phyloP scores from a whole-genome alignment of 164 flowering plant species.

The Berberis vulgaris region DNA sequence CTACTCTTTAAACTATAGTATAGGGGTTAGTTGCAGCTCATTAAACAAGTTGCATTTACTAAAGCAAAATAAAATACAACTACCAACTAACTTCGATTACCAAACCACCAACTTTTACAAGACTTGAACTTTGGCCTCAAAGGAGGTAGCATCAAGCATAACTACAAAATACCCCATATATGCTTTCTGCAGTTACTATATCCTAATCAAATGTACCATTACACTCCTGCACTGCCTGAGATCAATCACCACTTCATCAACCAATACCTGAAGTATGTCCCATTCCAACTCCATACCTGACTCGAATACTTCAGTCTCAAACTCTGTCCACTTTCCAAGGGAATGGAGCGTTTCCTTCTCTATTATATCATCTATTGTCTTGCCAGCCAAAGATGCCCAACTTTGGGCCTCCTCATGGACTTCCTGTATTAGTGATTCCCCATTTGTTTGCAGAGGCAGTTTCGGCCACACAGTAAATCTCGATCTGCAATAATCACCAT shows the following conservation, averaged over 20 bases:
- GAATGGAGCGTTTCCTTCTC: slow-evolving; percentile 67
- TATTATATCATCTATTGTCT: slow-evolving; percentile 49
- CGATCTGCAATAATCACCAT: slow-evolving; percentile 17
- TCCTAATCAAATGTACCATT: too few species aligned
- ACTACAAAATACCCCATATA: too few species aligned
- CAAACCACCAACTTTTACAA: too few species aligned
- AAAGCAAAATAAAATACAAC: slow-evolving; percentile 4
- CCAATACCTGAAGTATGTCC: slow-evolving; percentile 37
- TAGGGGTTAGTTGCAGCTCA: background rate
- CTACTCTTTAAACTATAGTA: too few species aligned
- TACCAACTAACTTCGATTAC: too few species aligned
- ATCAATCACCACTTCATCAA: slow-evolving; percentile 57
- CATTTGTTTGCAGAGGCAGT: slow-evolving; percentile 23
- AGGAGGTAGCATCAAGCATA: too few species aligned
- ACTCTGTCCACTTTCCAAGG: slow-evolving; percentile 61
- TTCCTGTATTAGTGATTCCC: slow-evolving; percentile 24
- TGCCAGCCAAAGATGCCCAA: slow-evolving; percentile 43
- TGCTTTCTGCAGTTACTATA: too few species aligned
- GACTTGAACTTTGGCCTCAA: too few species aligned
- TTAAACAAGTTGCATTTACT: slow-evolving; percentile 3
- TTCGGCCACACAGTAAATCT: slow-evolving; percentile 36
- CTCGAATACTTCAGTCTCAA: slow-evolving; percentile 53
- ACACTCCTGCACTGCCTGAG: slow-evolving; percentile 15
- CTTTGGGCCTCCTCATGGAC: slow-evolving; percentile 38
- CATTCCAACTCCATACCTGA: slow-evolving; percentile 30